These are phyloP conservation scores for Fusarium fracticaudum DNA, from an alignment of 2,329 filamentous ascomycete genomes.

Conservation along the genomic window DNA sequence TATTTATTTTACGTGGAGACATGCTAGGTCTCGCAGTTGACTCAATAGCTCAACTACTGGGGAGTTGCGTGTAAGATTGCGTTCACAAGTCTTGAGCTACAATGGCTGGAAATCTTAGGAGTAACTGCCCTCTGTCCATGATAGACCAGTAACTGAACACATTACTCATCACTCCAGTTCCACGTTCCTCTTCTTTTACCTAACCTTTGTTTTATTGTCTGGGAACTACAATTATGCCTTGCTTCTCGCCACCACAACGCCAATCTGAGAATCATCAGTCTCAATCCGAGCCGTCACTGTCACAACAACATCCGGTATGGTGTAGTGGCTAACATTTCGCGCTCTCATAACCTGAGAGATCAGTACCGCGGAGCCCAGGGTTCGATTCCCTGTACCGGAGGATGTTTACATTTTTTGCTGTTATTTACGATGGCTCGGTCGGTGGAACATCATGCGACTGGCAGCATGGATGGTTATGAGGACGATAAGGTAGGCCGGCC, in stretches of 20 bases:
- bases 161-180: not conserved
- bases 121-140: too few species aligned
- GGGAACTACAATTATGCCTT: not conserved
- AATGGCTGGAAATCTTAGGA: not conserved
- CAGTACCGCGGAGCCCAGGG: slow-evolving; percentile 40
- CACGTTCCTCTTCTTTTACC: not conserved
- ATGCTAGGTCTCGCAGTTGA: not conserved
- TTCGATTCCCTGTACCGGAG: slow-evolving; percentile 45
- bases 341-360: slow-evolving; percentile 44
- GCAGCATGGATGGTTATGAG: not conserved
- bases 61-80: too few species aligned
- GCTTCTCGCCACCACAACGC: not conserved
- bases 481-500: too few species aligned
- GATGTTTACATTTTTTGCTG: too few species aligned
- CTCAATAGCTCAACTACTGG: too few species aligned
- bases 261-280: not conserved
- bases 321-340: slow-evolving; percentile 49
- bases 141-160: not conserved
- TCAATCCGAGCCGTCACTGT: fast-evolving
- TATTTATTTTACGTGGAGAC: not conserved
- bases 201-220: too few species aligned
- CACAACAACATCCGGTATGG: slow-evolving; percentile 42
- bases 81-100: not conserved
- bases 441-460: too few species aligned
- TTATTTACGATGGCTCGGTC: not conserved